Conservation (phyloP, 2,329 filamentous ascomycete genomes). For the Colletotrichum cuscutae region DNA sequence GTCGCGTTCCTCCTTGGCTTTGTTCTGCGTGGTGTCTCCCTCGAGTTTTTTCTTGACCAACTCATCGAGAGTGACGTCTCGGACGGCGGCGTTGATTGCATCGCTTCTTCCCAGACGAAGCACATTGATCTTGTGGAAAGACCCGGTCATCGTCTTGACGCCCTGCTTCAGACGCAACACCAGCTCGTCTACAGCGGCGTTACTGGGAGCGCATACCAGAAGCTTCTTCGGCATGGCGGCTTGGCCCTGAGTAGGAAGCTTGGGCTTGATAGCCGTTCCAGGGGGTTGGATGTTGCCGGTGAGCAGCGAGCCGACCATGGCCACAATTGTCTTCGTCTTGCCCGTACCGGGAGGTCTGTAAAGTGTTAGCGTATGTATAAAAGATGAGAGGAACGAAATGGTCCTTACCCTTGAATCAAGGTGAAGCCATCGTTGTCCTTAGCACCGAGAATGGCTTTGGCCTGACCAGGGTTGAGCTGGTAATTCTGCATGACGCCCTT, state of each 20-base stretch:
- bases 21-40: conserved; percentile 66
- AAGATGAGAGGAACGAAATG: conserved; percentile 2
- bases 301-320: conserved; percentile 90
- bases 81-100: conserved; percentile 88
- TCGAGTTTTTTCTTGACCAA: conserved; percentile 81
- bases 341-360: conserved; percentile 89
- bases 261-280: conserved; percentile 46
- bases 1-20: conserved; percentile 65
- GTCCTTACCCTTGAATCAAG: conserved; percentile 82
- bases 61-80: conserved; percentile 93
- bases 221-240: conserved; percentile 77
- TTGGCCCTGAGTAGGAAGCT: conserved; percentile 45
- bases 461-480: conserved; percentile 87
- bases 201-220: conserved; percentile 97
- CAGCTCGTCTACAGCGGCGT: conserved; percentile 95
- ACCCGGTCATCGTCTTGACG: conserved; percentile 80
- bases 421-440: conserved; percentile 98
- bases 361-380: conserved; percentile 42
- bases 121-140: conserved; percentile 81
- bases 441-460: conserved; percentile 90
- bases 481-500: conserved; percentile 79
- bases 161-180: conserved; percentile 92
- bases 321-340: conserved; percentile 98
- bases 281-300: conserved; percentile 63
- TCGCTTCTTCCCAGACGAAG: conserved; percentile 91